phyloP scores from a whole-genome alignment of 106 monocot genomes.

The Apostasia ramifera region DNA sequence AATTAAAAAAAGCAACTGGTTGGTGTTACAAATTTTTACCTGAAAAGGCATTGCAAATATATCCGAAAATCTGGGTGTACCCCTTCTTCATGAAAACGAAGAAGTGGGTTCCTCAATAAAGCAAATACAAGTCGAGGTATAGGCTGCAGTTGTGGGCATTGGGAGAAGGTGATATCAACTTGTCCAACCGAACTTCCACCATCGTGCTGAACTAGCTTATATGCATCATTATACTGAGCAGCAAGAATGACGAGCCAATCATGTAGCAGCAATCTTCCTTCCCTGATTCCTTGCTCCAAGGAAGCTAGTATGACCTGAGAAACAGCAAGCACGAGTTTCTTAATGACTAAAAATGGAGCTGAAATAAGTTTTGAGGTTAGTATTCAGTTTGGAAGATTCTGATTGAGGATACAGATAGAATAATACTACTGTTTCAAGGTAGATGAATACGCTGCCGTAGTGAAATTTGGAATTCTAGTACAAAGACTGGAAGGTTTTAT shows the following conservation, averaged over 20 bases:
- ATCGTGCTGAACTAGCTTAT: slow-evolving; percentile 38
- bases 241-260: slow-evolving; percentile 97
- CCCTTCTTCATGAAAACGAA: slow-evolving; percentile 94
- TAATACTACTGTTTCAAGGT: no score
- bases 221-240: slow-evolving; percentile 74
- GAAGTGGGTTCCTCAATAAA: slow-evolving; percentile 78
- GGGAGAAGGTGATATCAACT: slow-evolving; percentile 69
- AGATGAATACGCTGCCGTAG: no score
- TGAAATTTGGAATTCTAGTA: no score
- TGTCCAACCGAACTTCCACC: slow-evolving; percentile 25
- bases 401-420: no score
- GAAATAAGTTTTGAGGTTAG: no score
- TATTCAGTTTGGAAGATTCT: no score
- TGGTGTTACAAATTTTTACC: slow-evolving; percentile 26
- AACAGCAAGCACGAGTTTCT: no score
- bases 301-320: slow-evolving; percentile 83
- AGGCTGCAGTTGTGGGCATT: slow-evolving; percentile 82
- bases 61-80: slow-evolving; percentile 94
- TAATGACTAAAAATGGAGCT: no score
- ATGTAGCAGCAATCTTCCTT: slow-evolving; percentile 80
- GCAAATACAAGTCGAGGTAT: slow-evolving; percentile 92
- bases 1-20: no score
- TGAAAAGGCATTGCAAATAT: slow-evolving; percentile 92
- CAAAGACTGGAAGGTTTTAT: no score
- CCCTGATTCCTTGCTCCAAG: slow-evolving; percentile 93